A percentile compares a stretch with the other conserved stretches of the same genome.
Conservation (phyloP, 2,329 filamentous ascomycete genomes). For the Fusarium sp. region DNA sequence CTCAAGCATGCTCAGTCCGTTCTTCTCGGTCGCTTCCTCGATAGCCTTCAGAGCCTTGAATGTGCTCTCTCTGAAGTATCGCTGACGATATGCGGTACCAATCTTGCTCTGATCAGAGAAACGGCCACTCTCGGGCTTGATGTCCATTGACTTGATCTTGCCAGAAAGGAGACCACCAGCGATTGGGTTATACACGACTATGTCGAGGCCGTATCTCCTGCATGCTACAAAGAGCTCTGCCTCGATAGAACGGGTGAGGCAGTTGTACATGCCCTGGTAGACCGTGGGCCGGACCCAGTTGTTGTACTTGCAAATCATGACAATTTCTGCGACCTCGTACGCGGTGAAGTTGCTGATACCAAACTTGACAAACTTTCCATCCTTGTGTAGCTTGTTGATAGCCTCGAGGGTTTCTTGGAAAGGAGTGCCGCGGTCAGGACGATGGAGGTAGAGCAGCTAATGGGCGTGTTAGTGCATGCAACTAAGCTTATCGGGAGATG, state of each 20-base stretch:
- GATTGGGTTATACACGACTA: conserved; percentile 85
- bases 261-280: conserved; percentile 91
- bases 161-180: conserved; percentile 84
- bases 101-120: conserved; percentile 69
- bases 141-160: conserved; percentile 76
- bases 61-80: conserved; percentile 77
- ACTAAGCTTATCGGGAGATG: not conserved
- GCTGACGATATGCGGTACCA: conserved; percentile 69
- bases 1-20: conserved; percentile 76
- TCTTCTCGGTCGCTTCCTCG: conserved; percentile 73
- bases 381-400: conserved; percentile 83
- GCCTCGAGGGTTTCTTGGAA: conserved; percentile 84
- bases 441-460: conserved; percentile 53
- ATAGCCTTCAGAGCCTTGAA: conserved; percentile 74
- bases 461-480: conserved; percentile 4
- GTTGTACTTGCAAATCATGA: conserved; percentile 80
- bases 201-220: conserved; percentile 78
- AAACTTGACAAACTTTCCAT: conserved; percentile 84
- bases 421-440: conserved; percentile 69
- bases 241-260: conserved; percentile 80
- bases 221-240: conserved; percentile 78
- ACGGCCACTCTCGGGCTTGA: conserved; percentile 72
- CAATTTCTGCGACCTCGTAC: conserved; percentile 88
- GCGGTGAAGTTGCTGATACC: conserved; percentile 88
- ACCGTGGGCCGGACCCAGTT: conserved; percentile 85